A percentile compares a stretch with the other conserved stretches of the same genome.
Conservation (phyloP, 768 basidiomycete genomes). For the Brasilioporus rufonigricans region DNA sequence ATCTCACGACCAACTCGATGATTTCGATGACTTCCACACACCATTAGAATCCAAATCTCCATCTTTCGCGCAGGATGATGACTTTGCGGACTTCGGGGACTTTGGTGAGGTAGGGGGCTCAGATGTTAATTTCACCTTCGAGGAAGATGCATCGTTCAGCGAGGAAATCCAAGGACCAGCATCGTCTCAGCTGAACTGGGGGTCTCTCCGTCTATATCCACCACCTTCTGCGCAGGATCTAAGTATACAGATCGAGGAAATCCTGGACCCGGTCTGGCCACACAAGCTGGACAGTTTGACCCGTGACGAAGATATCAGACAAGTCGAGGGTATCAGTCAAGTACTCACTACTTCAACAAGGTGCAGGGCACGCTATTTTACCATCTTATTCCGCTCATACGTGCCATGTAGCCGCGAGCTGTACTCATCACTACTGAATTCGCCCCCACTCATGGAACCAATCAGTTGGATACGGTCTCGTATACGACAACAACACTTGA, state of each 20-base stretch:
- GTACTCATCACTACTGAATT: slow-evolving; percentile 68
- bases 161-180: slow-evolving; percentile 31
- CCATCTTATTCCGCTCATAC: slow-evolving; percentile 23
- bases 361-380: slow-evolving; percentile 37
- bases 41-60: slow-evolving; percentile 44
- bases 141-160: slow-evolving; percentile 25
- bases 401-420: slow-evolving; percentile 63
- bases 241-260: slow-evolving; percentile 58
- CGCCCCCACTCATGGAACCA: slow-evolving; percentile 75
- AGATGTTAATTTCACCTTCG: slow-evolving; percentile 38
- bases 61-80: slow-evolving; percentile 53
- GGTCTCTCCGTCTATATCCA: slow-evolving; percentile 62
- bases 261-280: slow-evolving; percentile 67
- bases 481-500: slow-evolving; percentile 87
- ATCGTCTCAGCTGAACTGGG: slow-evolving; percentile 50
- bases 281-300: slow-evolving; percentile 50
- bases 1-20: slow-evolving; percentile 44
- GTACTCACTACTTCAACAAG: slow-evolving; percentile 74
- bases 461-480: slow-evolving; percentile 94
- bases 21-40: slow-evolving; percentile 53
- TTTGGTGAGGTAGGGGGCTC: slow-evolving; percentile 64
- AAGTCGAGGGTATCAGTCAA: slow-evolving; percentile 79
- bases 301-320: slow-evolving; percentile 70
- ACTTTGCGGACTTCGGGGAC: slow-evolving; percentile 87
- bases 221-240: slow-evolving; percentile 57